Evolutionary conservation across 805 yeast species (phyloP).

Genomic region (Pichia scutulata): DNA sequence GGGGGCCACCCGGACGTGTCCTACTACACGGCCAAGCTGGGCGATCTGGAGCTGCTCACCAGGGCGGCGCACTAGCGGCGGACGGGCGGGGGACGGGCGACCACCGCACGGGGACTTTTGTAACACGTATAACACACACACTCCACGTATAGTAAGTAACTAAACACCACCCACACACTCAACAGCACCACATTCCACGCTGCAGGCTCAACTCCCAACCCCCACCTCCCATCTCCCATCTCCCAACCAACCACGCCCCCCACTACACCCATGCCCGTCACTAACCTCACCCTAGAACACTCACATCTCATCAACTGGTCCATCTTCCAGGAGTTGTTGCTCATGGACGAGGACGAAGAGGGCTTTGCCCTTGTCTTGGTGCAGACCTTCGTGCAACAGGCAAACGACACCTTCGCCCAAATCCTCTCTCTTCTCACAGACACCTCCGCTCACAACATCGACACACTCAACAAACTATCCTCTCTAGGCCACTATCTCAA

Average conservation of each 20-base stretch:
- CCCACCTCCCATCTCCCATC: no score
- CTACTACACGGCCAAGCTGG: constrained; percentile 61
- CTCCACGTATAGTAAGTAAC: no score
- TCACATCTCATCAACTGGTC: constrained; percentile 79
- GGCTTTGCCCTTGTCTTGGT: constrained; percentile 77
- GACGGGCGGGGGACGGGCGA: no score
- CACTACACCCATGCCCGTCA: constrained; percentile 13
- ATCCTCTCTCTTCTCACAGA: constrained; percentile 48
- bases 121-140: no score
- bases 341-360: constrained; percentile 96
- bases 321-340: constrained; percentile 77
- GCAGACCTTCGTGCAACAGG: constrained; percentile 84
- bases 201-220: no score
- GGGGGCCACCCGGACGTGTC: constrained; percentile 47
- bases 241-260: no score
- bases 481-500: constrained; percentile 86
- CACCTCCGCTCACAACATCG: constrained; percentile 21
- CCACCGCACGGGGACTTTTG: no score
- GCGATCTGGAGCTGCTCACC: constrained; percentile 72
- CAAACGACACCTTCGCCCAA: constrained; percentile 65
- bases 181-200: no score
- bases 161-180: background rate
- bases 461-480: constrained; percentile 51
- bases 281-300: constrained; percentile 29
- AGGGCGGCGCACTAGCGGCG: constrained; percentile 30